A percentile compares a stretch with the other conserved stretches of the same genome.
Conservation (phyloP, 192 early-diverging fungal species). For the Pilobolus umbonatus region DNA sequence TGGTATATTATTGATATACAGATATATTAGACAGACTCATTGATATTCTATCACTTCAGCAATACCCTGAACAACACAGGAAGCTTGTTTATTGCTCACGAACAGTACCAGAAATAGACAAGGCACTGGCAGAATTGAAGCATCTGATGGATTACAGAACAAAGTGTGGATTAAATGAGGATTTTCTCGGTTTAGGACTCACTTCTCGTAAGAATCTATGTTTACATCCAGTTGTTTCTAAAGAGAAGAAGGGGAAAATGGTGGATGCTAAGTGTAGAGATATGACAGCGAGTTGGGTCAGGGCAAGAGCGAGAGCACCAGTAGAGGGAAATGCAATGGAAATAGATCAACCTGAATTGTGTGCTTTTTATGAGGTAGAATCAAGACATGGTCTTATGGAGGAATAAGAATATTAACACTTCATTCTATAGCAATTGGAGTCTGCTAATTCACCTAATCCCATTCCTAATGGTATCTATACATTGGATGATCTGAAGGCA, state of each 20-base stretch:
- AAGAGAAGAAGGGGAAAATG: conserved; percentile 79
- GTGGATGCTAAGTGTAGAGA: conserved; percentile 91
- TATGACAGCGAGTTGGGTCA: conserved; percentile 92
- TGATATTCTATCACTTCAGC: conserved; percentile 15
- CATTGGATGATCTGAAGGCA: conserved; percentile 88
- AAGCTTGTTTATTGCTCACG: conserved; percentile 99
- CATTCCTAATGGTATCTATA: conserved; percentile 90
- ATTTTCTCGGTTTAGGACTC: conserved; percentile 89
- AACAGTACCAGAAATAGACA: conserved; percentile 99
- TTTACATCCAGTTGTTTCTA: conserved; percentile 83
- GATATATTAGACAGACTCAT: neutral
- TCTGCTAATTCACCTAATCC: conserved; percentile 48
- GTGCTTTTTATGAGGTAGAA: conserved; percentile 77
- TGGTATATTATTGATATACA: conserved; percentile 42
- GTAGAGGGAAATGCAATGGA: conserved; percentile 12
- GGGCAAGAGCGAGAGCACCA: conserved; percentile 40
- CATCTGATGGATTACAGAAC: conserved; percentile 83
- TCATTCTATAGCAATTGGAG: conserved; percentile 60
- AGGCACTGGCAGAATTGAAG: conserved; percentile 94
- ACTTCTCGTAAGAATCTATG: conserved; percentile 94
- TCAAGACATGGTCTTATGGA: neutral
- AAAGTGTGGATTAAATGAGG: conserved; percentile 61
- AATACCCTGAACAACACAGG: conserved; percentile 84
- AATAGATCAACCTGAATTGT: conserved; percentile 49
- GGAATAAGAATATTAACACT: no score